Evolutionary conservation across 768 basidiomycete species (phyloP), one percentile per base, ranked within the genome.

Genomic region (Podaxis sp.): DNA sequence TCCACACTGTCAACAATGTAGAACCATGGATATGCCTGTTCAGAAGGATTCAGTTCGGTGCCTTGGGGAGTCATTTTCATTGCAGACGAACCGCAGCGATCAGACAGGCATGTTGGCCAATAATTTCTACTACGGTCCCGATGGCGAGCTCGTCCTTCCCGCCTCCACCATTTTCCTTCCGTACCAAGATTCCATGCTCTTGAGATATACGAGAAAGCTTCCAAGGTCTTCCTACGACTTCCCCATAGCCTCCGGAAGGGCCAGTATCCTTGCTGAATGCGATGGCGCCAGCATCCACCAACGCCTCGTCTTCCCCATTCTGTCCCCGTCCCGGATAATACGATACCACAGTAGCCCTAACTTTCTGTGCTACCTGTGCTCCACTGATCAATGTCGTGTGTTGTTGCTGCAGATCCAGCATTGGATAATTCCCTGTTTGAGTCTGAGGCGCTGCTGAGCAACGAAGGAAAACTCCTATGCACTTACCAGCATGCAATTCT

Each of bases 241-340:
- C 84, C 3, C 94, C 93, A 69, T 81, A 93, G 3, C 85, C 87
- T 8, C 83, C 83, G 28, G 82, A 86, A 2, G 85, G 88, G 0
- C 93, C 94, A 0, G 81, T 87, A 72, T 95, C 94, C 74, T 93
- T 94, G 72, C 90, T 93, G 78, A 96, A 89, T 2, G 91, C 93
- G 64, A 94, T 85, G 2, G 85, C 91, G 5, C 93, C 94, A 7
- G 89, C 90, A 73, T 96, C 93, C 60, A 81, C 87, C 77, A 94
- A 76, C 3, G 89, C 90, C 71, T 93, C 90, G 69, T 91, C 90
- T 53, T 75, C 71, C 1, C 86, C 88, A 41, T 79, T 76, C 24
- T 70, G 78, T 8, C 86, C 86, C 63, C 92, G 80, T 12, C 84
- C 85, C 0, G 90, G 86, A 71, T 95, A 95, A 65, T 86, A 83